phyloP scores from a whole-genome alignment of 495 filamentous ascomycete genomes.

The Collariella sp. region DNA sequence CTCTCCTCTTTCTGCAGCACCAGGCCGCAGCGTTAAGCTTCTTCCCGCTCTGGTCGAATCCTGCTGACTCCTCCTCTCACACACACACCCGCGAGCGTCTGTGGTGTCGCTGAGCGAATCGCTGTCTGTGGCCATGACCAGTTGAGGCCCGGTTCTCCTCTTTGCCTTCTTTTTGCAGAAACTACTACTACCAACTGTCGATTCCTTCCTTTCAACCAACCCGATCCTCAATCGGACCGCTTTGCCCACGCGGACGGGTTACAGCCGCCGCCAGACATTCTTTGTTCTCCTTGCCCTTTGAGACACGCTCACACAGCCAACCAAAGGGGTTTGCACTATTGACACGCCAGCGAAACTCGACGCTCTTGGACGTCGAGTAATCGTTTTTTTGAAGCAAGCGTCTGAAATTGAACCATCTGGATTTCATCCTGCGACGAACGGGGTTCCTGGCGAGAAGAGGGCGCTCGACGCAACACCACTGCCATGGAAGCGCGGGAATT shows the following conservation, averaged over 20 bases:
- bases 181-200: background rate
- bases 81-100: background rate
- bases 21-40: background rate
- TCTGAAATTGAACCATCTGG: background rate
- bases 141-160: background rate
- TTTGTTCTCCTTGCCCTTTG: background rate
- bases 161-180: background rate
- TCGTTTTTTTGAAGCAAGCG: background rate
- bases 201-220: conserved; percentile 7
- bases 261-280: background rate
- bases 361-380: background rate
- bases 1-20: background rate
- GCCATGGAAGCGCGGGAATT: conserved; percentile 6
- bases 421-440: background rate
- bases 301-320: background rate
- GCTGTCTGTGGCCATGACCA: background rate
- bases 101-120: background rate
- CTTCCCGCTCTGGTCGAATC: background rate
- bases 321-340: background rate
- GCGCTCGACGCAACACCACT: background rate
- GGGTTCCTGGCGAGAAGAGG: background rate
- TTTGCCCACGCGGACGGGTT: background rate
- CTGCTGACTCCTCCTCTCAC: background rate
- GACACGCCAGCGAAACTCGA: background rate
- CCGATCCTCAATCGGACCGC: background rate